Evolutionary conservation across 805 yeast species (phyloP), one percentile per base, ranked within the genome.

Genomic region (Clavispora carvajalis): DNA sequence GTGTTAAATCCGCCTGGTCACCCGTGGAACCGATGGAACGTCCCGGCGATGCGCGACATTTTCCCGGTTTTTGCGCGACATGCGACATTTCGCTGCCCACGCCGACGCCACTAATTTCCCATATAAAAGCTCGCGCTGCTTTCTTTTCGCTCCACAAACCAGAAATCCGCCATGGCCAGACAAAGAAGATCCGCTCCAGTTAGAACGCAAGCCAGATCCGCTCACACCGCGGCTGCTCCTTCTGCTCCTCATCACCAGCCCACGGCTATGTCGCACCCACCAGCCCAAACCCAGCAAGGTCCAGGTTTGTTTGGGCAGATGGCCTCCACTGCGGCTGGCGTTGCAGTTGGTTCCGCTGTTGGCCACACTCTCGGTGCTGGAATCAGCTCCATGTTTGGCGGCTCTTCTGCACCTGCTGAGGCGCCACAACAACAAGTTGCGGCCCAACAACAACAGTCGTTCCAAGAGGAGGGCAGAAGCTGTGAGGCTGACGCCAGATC

Each of bases 291-390:
- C 36, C 74, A 73, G 45, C 76, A 71, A 48, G 67, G 72, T 18
- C 97, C 97, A 36, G 97, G 98, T 56, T 56, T 91, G 61, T 90
- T 91, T 57, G 85, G 91, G 45, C 95, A 93, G 70, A 93, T 93
- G 99, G 98, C 98, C 29, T 75, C 95, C 36, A 93, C 99, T 36
- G 99, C 99, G 41, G 99, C 98, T 37, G 99, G 99, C 81, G 99
- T 93, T 34, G 99, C 98, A 40, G 97, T 93, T 42, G 99, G 99
- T 57, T 87, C 96, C 38, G 83, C 98, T 46, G 82, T 91, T 40
- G 99, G 99, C 47, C 99, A 93, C 75, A 88, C 97, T 30, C 53
- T 91, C 44, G 97, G 97, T 69, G 95, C 95, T 47, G 98, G 98
- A 57, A 71, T 93, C 55, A 81, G 95, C 37, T 76, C 87, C 37